Evolutionary conservation across 148 eudicot species (phyloP), one percentile per base, ranked within the genome.

Genomic region (Vaccinium vitisidaea): DNA sequence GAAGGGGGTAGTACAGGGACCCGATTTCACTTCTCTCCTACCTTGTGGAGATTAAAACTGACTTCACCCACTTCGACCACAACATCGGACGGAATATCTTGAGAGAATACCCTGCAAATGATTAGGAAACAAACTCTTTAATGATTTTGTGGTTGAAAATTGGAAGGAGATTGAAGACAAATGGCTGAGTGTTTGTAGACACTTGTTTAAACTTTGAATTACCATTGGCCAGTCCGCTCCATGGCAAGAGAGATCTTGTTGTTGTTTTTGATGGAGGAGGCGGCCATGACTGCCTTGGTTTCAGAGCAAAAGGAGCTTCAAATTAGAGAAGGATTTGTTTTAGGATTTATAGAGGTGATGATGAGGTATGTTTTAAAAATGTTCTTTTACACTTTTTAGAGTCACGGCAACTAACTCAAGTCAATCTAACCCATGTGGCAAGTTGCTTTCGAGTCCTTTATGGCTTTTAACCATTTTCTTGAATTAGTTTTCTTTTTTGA

Each of bases 171-270:
- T 23, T 58, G 59, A 52, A 53, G 30, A 32, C 32, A 12, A 27
- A 48, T 52, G 59, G 36, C 74, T 27, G n/a, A 67, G 39, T 5
- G 3, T 65, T 69, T 56, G 2, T 1, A 71, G 8, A 8, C 1
- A 43, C 15, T 13, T 46, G 53, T 49, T 8, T 78, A 30, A 3
- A 80, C 83, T 91, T 8, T 65, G 48, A 4, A 80, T 84, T 92
- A 96, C 99, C 99, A 96, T 86, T 95, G 98, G 80, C 94, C 97
- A 70, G 99, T 96, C 84, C 99, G 93, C 80, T 94, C 98, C 98
- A 94, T 93, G 75, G 97, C 98, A 43, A 93, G 94, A 83, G 99
- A 93, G 67, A 89, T 86, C 58, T 98, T 89, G 14, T 84, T 87
- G 79, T 80, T 87, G 78, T 89, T 92, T 74, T 70, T 77, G 36